Base-by-base conservation (phyloP, 495 filamentous ascomycete genomes). In the Aspergillus egyptiacus region DNA sequence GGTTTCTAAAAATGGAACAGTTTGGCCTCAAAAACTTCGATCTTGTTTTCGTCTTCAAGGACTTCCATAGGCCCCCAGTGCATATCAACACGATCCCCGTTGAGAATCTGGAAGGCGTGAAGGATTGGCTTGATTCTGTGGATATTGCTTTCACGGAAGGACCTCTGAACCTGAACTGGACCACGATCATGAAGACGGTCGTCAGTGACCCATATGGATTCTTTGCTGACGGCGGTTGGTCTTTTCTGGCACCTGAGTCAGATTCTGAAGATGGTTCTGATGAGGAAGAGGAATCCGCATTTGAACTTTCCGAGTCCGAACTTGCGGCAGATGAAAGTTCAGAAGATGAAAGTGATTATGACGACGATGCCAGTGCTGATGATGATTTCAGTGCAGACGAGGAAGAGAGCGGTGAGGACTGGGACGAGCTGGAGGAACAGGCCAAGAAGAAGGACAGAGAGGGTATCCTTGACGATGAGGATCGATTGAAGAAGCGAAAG, bases 21-120 rank as follows among this genome's bases (percentile, higher is more conserved):
- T 99, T 97, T 59, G 94, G 94, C 18, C 79, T 99, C 34, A 97
- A 97, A 76, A 99, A 99, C 62, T 99, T 99, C 65, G 94, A 99
- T 68, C 81, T 97, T 56, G 94, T 97, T 7, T 89, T 96, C 58
- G 87, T 97, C 22, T 96, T 93, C 76, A 96, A 96, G 57, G 94
- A 99, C 68, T 97, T 95, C 69, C 79, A 84, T 39, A 81, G 90
- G 13, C 62, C 85, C 2, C 91, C 91, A 3, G 83, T 82, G 23
- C 94, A 97, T 68, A 85, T 99, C 71, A 99, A 99, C 66, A 97
- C 94, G 13, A 97, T 99, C 54, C 94, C 94, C 1, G 91, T 99
- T 34, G 94, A 97, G 61, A 83, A 83, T 3, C 74, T 99, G 24
- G 94, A 99, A 50, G 81, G 84, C 46, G 94, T 97, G 46, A 99